phyloP scores from a whole-genome alignment of 768 basidiomycete species.

The Podaxis rugospora region DNA sequence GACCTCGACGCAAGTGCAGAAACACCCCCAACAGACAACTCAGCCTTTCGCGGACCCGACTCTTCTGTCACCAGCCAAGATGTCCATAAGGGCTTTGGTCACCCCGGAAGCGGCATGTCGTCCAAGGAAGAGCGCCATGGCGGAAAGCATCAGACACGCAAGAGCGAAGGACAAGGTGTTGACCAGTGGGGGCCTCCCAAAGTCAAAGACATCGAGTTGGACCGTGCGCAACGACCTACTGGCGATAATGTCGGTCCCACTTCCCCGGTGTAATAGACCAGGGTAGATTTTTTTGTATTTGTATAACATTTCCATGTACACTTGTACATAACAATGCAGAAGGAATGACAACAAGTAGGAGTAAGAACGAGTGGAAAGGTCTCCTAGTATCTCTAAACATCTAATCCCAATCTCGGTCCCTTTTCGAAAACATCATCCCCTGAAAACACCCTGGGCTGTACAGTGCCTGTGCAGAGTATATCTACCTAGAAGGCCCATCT shows the following conservation, averaged over 20 bases:
- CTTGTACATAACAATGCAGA: not conserved
- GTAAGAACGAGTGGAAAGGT: not conserved
- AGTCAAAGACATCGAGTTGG: not conserved
- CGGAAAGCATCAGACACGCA: not conserved
- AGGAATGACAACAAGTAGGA: not conserved
- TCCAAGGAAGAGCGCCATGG: conserved; percentile 1
- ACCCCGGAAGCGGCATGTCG: conserved; percentile 11
- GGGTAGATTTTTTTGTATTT: not conserved
- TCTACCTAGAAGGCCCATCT: not conserved
- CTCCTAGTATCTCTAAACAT: not conserved
- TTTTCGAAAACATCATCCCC: not conserved
- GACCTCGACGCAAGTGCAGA: conserved; percentile 2
- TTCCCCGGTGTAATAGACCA: not conserved
- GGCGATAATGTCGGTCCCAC: conserved; percentile 3
- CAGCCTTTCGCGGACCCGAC: conserved; percentile 6
- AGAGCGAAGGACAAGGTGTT: conserved; percentile 2
- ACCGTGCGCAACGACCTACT: conserved; percentile 1
- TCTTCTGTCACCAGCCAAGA: conserved; percentile 9
- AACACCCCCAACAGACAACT: not conserved
- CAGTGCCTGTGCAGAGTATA: not conserved
- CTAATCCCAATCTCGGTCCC: not conserved
- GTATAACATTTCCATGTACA: not conserved
- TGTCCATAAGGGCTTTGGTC: conserved; percentile 7
- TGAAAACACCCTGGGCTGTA: not conserved
- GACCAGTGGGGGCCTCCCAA: conserved; percentile 8